Base-by-base conservation (phyloP, 2,329 filamentous ascomycete genomes). In the Fusarium sp. region DNA sequence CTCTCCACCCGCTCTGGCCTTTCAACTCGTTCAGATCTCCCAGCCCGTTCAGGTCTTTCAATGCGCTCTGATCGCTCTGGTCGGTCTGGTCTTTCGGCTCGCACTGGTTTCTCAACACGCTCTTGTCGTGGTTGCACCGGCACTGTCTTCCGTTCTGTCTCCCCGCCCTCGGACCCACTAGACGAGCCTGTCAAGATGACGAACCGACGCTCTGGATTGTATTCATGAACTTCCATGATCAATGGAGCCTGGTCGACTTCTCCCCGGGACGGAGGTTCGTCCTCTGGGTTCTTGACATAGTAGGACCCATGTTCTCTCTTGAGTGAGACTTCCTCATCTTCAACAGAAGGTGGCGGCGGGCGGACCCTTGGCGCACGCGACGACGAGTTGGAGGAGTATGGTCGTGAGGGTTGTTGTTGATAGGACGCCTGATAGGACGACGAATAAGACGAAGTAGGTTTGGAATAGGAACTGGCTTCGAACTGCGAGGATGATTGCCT, bases 171-270 rank as follows among this genome's bases (percentile, higher is more conserved):
- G 42, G 77, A 70, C 12, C 58, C 67, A 27, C 71, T 74, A 12
- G 71, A 67, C 9, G 79, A 71, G 38, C 83, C 81, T 46, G 84
- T 80, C 29, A 92, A 82, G 40, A 92, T 81, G 10, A 93, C 89
- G 75, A 92, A 94, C 42, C 92, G 88, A 40, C 90, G 87, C 79
- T 94, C 92, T 6, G 87, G 86, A 73, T 90, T 90, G 75, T 86
- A 80, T 66, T 90, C 87, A 74, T 85, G 84, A 61, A 93, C 88
- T 64, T 92, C 90, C 64, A 92, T 82, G 27, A 95, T 84, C 57
- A 95, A 85, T 14, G 90, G 91, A 29, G 91, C 83, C 77, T 95
- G 93, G 61, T 95, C 92, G 66, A 92, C 81, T 7, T 89, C 87
- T 42, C 93, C 93, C 65, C 89, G 88, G 66, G 87, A 87, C 58